Conservation (phyloP, 2,329 filamentous ascomycete species). For the Colletotrichum tabaci region DNA sequence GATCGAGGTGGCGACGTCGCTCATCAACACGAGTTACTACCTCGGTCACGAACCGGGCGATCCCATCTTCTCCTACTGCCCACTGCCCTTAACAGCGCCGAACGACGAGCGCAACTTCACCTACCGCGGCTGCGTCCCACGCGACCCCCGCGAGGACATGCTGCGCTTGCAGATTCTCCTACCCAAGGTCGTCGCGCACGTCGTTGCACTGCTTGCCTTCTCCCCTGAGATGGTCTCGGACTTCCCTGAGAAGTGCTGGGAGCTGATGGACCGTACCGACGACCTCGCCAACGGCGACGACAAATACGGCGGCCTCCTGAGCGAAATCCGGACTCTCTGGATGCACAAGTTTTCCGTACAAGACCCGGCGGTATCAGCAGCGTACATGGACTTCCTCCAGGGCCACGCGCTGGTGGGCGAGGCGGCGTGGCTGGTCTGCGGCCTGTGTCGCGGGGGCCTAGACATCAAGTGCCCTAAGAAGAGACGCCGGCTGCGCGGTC, state of each 20-base stretch:
- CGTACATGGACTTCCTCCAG: constrained; percentile 29
- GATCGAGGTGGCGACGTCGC: background rate
- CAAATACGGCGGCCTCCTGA: background rate
- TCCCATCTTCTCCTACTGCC: constrained; percentile 48
- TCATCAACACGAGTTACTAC: constrained; percentile 42
- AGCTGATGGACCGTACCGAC: background rate
- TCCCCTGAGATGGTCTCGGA: background rate
- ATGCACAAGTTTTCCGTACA: background rate
- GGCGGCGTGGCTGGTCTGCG: constrained; percentile 28
- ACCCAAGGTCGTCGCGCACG: constrained; percentile 36
- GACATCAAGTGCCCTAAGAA: background rate
- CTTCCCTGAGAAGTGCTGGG: background rate
- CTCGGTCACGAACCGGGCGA: constrained; percentile 45
- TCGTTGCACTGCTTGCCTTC: constrained; percentile 44
- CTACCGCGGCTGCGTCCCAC: constrained; percentile 47
- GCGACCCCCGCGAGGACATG: constrained; percentile 42
- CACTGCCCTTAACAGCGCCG: background rate
- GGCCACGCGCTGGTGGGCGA: background rate
- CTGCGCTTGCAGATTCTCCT: constrained; percentile 40
- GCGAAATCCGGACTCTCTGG: background rate
- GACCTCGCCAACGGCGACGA: background rate
- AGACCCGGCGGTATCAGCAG: background rate
- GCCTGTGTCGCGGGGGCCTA: background rate
- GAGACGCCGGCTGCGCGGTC: background rate
- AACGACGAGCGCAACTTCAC: constrained; percentile 22